These are phyloP conservation scores for Trichosporon sp. DNA, from an alignment of 1,284 basidiomycete genomes.

Conservation along the genomic window DNA sequence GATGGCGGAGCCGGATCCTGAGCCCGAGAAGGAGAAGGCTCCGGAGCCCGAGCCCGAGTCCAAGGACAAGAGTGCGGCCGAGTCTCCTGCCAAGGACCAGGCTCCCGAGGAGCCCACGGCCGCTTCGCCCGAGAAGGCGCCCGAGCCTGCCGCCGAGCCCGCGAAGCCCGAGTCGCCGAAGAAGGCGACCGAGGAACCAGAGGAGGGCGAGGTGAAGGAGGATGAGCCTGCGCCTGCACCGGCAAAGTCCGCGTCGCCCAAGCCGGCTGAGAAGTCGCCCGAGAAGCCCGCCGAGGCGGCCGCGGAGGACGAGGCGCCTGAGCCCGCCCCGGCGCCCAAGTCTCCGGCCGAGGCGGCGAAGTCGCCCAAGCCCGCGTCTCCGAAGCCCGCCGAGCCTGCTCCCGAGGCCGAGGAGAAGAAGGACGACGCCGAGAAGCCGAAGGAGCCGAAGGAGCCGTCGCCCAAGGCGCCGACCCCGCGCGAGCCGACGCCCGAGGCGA, in stretches of 20 bases:
- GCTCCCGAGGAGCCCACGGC: not conserved
- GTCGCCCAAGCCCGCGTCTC: not conserved
- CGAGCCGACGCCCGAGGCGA: not conserved
- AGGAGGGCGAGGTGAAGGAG: slow-evolving; percentile 3
- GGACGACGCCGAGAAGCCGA: not conserved
- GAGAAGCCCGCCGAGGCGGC: not conserved
- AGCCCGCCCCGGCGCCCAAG: not conserved
- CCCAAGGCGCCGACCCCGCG: not conserved
- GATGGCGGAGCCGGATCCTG: not conserved
- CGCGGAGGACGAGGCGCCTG: not conserved
- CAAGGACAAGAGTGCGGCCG: not conserved
- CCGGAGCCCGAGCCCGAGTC: not conserved
- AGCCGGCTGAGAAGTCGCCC: not conserved
- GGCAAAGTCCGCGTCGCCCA: too few relatives aligned
- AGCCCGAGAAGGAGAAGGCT: not conserved
- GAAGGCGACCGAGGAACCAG: not conserved
- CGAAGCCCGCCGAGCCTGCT: not conserved
- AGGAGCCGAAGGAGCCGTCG: not conserved
- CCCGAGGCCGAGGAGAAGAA: not conserved
- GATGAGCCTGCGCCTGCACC: not conserved
- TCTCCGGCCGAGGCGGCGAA: not conserved
- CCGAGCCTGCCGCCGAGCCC: not conserved
- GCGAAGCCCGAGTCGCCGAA: not conserved
- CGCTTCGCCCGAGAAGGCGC: not conserved
- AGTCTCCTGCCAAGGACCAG: not conserved